These are phyloP conservation scores for Lichenothelia convexa DNA, from an alignment of 495 filamentous ascomycete species.

Conservation along the genomic window DNA sequence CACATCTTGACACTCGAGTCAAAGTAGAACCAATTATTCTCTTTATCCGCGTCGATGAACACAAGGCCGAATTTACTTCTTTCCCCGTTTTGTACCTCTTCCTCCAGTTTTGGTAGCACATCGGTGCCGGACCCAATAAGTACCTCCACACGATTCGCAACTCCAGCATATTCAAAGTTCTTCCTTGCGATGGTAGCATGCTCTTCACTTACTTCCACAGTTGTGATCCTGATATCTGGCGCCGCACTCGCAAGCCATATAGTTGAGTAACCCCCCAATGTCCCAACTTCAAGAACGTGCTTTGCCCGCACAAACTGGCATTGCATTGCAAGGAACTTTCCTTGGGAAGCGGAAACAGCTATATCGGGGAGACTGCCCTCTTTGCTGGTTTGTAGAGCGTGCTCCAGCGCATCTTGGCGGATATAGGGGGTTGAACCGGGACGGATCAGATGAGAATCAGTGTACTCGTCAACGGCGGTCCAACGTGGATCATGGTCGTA, in stretches of 20 bases:
- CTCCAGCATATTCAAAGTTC: slow-evolving; percentile 14
- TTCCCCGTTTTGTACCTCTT: slow-evolving; percentile 18
- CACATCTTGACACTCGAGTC: slow-evolving; percentile 12
- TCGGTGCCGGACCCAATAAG: slow-evolving; percentile 16
- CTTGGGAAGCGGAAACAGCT: no score
- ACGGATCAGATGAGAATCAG: no score
- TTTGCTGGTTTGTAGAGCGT: no score
- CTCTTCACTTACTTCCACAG: slow-evolving; percentile 13
- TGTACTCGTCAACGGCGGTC: no score
- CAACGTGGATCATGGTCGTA: no score
- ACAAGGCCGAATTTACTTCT: slow-evolving; percentile 14
- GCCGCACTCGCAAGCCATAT: slow-evolving; percentile 16
- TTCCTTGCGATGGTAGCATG: slow-evolving; percentile 15
- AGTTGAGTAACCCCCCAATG: slow-evolving; percentile 18
- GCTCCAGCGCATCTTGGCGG: no score
- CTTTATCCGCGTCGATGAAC: slow-evolving; percentile 24
- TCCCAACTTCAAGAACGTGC: slow-evolving; percentile 21
- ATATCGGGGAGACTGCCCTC: no score
- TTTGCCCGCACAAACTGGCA: no score
- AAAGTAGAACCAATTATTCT: slow-evolving; percentile 22
- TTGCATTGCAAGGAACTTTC: no score
- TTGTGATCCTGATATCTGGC: slow-evolving; percentile 12
- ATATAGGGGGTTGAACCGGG: no score
- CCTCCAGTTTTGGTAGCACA: slow-evolving; percentile 14
- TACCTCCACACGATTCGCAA: slow-evolving; percentile 17